Evolutionary conservation across 495 filamentous ascomycete species (phyloP), one percentile per base, ranked within the genome.

Genomic region (Patellaria atrata): DNA sequence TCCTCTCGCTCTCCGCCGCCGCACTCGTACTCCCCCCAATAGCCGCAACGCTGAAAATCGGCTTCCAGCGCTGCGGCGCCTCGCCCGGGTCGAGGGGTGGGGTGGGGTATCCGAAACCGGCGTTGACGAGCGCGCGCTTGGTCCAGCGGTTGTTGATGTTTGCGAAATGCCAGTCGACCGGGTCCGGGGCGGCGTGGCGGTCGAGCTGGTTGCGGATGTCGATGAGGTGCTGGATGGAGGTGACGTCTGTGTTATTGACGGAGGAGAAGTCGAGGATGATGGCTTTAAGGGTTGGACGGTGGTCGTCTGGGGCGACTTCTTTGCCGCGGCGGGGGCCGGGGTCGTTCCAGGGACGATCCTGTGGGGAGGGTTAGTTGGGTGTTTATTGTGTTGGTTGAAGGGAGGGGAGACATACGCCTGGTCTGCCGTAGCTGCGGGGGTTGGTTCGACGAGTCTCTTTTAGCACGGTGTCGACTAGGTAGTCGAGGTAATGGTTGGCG

Each of bases 141-240:
- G 89, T 89, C 89, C 89, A 97, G 38, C 86, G 75, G 64, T 93
- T 96, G 63, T 76, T 87, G 65, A 97, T 81, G 58, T 77, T 77
- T 9, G 85, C 82, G 42, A 97, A 78, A 56, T 97, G 89, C 85
- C 89, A 96, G 50, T 97, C 84, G 4, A 97, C 85, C 5, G 71
- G 63, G 8, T 85, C 77, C 0, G 89, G 89, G 0, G 77, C 57
- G 11, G 82, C 71, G 53, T 94, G 93, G 10, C 76, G 69, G 56
- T 96, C 89, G 14, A 97, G 74, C 53, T 96, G 91, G 57, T 96
- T 97, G 54, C 89, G 85, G 2, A 97, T 83, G 47, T 97, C 89
- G 56, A 97, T 93, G 24, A 97, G 63, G 55, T 89, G 79, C 61
- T 97, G 89, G 1, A 94, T 71, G 0, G 84, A 92, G 1, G 89